These are phyloP conservation scores for Thermomucor indicae-seudaticae DNA, from an alignment of 371 early-diverging fungal species.

Conservation along the genomic window DNA sequence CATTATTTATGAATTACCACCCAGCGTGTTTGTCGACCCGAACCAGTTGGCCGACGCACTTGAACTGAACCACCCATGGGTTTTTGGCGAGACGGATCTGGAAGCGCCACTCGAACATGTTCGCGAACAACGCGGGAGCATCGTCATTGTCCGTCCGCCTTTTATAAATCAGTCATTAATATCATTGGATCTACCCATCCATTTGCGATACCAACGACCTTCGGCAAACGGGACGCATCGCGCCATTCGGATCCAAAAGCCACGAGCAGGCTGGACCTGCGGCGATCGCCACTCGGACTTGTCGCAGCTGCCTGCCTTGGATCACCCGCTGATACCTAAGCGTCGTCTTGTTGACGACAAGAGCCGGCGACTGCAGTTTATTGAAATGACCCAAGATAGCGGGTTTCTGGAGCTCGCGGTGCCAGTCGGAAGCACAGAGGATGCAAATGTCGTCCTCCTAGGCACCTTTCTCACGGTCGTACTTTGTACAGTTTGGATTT, in stretches of 20 bases:
- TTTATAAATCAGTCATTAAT: background rate
- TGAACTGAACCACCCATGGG: conserved; percentile 8
- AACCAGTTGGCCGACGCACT: conserved; percentile 28
- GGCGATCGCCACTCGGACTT: no score
- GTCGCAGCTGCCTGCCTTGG: conserved; percentile 3
- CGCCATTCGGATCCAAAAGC: conserved; percentile 18
- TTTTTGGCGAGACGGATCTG: conserved; percentile 42
- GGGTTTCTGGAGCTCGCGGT: conserved; percentile 14
- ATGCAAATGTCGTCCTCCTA: conserved; percentile 16
- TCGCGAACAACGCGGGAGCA: conserved; percentile 28
- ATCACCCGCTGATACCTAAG: conserved; percentile 2
- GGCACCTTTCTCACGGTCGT: conserved; percentile 29
- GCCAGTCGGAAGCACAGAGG: conserved; percentile 34
- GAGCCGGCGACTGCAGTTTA: background rate
- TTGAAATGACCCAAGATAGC: background rate
- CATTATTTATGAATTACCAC: conserved; percentile 33
- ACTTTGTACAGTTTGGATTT: conserved; percentile 30
- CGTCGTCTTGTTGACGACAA: no score
- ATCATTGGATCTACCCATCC: conserved; percentile 33
- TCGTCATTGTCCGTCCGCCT: conserved; percentile 29
- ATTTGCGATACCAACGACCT: conserved; percentile 44
- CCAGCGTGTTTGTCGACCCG: conserved; percentile 45
- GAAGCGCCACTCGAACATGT: conserved; percentile 42
- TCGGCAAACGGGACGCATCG: conserved; percentile 13
- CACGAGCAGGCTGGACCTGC: conserved; percentile 43